Evolutionary conservation across 202 grass and related monocot species (phyloP).

Genomic region (Zizania palustris): DNA sequence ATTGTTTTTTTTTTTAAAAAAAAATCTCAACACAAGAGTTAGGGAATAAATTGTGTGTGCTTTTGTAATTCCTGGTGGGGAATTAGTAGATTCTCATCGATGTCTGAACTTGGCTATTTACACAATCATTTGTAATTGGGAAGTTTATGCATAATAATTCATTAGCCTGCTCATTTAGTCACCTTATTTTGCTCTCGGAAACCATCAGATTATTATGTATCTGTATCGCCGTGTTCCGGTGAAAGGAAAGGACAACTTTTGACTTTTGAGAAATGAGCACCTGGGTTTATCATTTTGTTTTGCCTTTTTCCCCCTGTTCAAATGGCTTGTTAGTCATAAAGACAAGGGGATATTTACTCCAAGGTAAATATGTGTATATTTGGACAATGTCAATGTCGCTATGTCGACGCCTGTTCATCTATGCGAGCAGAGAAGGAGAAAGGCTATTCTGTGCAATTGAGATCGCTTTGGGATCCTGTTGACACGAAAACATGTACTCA

Average conservation of each 20-base stretch:
- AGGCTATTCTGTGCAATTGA: no score
- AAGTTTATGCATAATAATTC: conserved; percentile 2
- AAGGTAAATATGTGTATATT: no score
- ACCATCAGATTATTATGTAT: background rate
- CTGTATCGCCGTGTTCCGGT: background rate
- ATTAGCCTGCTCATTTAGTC: background rate
- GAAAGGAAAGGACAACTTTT: background rate
- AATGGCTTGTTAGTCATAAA: no score
- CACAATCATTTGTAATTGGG: background rate
- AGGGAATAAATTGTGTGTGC: conserved; percentile 32
- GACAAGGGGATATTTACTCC: no score
- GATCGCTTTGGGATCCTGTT: no score
- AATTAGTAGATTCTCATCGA: background rate
- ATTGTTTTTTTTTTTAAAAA: conserved; percentile 41
- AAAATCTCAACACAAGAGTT: background rate
- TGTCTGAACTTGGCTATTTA: background rate
- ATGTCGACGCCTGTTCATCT: no score
- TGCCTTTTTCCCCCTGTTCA: background rate
- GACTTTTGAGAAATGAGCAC: background rate
- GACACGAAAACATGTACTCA: no score
- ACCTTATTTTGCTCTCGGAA: background rate
- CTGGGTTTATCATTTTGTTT: background rate
- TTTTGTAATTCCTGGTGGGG: background rate
- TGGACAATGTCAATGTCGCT: no score
- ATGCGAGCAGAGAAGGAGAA: no score